Conservation (phyloP, 139 green algal genomes). For the Volvox reticuliferus region DNA sequence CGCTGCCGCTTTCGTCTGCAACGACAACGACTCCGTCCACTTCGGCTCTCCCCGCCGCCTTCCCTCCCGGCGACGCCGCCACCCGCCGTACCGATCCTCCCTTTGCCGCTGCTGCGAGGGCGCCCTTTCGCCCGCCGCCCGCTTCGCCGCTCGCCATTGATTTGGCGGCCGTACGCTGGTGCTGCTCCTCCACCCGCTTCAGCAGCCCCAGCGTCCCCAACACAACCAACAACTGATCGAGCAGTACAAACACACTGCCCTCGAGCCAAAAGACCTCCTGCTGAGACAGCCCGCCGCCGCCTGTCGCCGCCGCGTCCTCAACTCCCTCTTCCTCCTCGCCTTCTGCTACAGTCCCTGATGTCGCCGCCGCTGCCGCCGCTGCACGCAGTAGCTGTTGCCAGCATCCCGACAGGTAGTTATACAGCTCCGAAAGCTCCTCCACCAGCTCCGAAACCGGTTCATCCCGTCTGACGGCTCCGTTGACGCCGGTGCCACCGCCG, state of each 20-base stretch:
- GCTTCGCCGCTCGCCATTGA: not conserved
- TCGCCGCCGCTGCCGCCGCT: not conserved
- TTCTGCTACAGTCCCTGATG: not conserved
- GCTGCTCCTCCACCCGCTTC: constrained; percentile 5
- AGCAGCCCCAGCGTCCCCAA: not conserved
- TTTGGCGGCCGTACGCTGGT: not conserved
- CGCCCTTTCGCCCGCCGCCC: not conserved
- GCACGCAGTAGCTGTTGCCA: constrained; percentile 19
- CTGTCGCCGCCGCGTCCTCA: not conserved
- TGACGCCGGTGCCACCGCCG: not conserved
- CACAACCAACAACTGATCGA: constrained; percentile 7
- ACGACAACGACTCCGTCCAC: not conserved
- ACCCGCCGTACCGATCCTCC: not conserved
- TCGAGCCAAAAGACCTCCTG: constrained; percentile 35
- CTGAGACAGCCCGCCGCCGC: not conserved
- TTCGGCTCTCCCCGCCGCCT: not conserved
- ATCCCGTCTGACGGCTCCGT: not conserved
- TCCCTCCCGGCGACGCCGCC: not conserved
- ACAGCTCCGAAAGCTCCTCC: constrained; percentile 10
- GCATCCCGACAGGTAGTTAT: not conserved
- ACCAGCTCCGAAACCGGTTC: not conserved
- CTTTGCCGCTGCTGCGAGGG: not conserved
- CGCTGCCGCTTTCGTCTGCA: not conserved
- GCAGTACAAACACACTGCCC: constrained; percentile 24
- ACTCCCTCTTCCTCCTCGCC: not conserved